Percentiles rank a stretch among this genome's conserved stretches.
Evolutionary conservation across 2,329 filamentous ascomycete genomes (phyloP).

Genomic region (Epicoccum nigrum): DNA sequence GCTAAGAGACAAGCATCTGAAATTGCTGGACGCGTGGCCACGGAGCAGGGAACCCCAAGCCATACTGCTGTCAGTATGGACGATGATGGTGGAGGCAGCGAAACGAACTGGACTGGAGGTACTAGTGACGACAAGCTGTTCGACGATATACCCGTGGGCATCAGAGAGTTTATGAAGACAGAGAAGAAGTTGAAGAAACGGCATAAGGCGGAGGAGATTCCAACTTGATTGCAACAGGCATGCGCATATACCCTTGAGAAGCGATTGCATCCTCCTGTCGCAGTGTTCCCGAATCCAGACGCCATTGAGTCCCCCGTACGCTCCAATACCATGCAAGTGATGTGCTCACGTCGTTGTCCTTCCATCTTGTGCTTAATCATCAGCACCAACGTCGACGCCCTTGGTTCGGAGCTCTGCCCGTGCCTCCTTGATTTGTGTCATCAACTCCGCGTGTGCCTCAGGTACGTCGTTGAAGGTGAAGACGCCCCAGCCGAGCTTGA

Average conservation of each 20-base stretch:
- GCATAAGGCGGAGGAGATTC: constrained; percentile 64
- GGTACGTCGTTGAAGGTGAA: constrained; percentile 97
- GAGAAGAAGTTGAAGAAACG: constrained; percentile 88
- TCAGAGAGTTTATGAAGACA: constrained; percentile 95
- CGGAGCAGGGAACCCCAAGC: constrained; percentile 50
- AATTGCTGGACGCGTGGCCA: constrained; percentile 45
- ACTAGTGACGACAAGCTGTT: constrained; percentile 70
- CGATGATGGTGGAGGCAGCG: constrained; percentile 78
- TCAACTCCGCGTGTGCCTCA: constrained; percentile 85
- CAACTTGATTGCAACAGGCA: constrained; percentile 20
- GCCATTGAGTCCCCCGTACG: constrained; percentile 12
- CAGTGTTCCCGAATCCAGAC: constrained; percentile 5
- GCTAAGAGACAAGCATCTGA: constrained; percentile 36
- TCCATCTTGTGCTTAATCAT: constrained; percentile 3
- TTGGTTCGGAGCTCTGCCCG: constrained; percentile 73
- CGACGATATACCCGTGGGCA: constrained; percentile 83
- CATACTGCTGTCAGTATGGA: constrained; percentile 70
- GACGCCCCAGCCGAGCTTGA: constrained; percentile 89
- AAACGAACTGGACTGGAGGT: constrained; percentile 65
- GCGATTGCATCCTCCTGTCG: constrained; percentile 4
- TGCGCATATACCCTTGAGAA: constrained; percentile 22
- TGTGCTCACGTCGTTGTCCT: not conserved
- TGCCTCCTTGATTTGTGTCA: constrained; percentile 80
- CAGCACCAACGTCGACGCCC: constrained; percentile 77
- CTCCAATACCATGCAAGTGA: constrained; percentile 12